Evolutionary conservation across 805 yeast genomes (phyloP).

Genomic region (Osmozyma mogii): DNA sequence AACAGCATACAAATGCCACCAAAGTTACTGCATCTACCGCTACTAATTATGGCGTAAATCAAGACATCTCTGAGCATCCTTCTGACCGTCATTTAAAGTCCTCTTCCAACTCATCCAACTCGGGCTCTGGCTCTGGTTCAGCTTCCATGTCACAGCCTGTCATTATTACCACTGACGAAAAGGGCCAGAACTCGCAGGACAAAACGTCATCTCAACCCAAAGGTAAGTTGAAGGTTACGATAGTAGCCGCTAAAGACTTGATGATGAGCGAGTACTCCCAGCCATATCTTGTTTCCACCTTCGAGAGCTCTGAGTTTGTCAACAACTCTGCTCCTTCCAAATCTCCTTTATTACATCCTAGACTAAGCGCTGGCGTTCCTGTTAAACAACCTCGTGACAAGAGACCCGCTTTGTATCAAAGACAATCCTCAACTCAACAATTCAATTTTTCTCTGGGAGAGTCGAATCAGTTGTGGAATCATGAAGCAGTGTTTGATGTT

Average conservation of each 20-base stretch:
- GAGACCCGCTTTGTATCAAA: conserved; percentile 30
- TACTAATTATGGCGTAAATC: conserved; percentile 2
- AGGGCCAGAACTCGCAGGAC: conserved; percentile 25
- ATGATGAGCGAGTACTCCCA: conserved; percentile 49
- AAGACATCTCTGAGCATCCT: conserved; percentile 1
- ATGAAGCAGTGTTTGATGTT: conserved; percentile 88
- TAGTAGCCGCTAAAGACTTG: conserved; percentile 72
- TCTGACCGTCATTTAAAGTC: conserved; percentile 11
- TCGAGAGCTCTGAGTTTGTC: conserved; percentile 85
- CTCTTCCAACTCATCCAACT: conserved; percentile 2
- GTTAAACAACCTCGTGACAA: conserved; percentile 10
- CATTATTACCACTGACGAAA: conserved; percentile 35
- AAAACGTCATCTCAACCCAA: conserved; percentile 42
- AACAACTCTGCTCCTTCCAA: conserved; percentile 66
- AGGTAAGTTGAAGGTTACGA: conserved; percentile 77
- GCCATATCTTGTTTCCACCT: conserved; percentile 88
- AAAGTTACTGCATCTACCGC: conserved; percentile 3
- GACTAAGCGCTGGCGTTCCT: conserved; percentile 9
- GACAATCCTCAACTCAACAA: conserved; percentile 32
- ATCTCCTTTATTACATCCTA: conserved; percentile 15
- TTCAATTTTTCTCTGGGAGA: conserved; percentile 17
- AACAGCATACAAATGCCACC: conserved; percentile 4
- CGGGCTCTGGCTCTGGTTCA: background rate
- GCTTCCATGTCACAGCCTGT: conserved; percentile 12
- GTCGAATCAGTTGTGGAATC: conserved; percentile 78